phyloP scores from a whole-genome alignment of 75 land plant genomes.

The Azolla pinnata region DNA sequence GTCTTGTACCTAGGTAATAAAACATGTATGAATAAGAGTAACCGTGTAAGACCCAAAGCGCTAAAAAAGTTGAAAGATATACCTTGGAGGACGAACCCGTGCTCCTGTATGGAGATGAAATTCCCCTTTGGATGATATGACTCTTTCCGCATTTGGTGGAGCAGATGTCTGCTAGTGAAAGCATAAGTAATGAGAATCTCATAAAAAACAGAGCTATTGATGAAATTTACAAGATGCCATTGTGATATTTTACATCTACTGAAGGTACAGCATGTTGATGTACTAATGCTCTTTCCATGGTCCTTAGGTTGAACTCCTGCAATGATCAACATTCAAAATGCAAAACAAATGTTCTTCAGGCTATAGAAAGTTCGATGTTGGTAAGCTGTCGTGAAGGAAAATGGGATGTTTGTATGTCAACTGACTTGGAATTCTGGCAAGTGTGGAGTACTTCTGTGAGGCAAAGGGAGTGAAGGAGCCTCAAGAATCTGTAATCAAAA shows the following conservation, averaged over 20 bases:
- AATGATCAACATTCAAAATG: neutral
- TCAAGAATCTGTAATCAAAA: slow-evolving; percentile 52
- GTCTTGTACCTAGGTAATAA: slow-evolving; percentile 21
- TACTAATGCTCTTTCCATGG: slow-evolving; percentile 68
- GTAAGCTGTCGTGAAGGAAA: too few species aligned
- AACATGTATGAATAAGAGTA: neutral
- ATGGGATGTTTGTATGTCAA: too few species aligned
- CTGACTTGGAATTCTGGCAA: slow-evolving; percentile 65
- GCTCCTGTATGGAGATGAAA: neutral
- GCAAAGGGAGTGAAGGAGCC: slow-evolving; percentile 34
- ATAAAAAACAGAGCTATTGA: too few species aligned
- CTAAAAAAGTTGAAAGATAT: too few species aligned
- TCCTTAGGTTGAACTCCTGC: slow-evolving; percentile 85
- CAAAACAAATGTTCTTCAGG: too few species aligned
- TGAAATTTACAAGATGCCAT: too few species aligned
- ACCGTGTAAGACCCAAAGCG: too few species aligned
- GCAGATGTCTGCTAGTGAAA: too few species aligned
- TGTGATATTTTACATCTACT: slow-evolving; percentile 13
- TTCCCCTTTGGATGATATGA: neutral
- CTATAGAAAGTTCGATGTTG: too few species aligned
- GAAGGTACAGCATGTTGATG: slow-evolving; percentile 44
- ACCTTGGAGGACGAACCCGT: too few species aligned
- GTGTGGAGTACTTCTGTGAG: slow-evolving; percentile 34
- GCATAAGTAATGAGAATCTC: too few species aligned
- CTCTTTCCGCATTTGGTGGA: too few species aligned